phyloP scores from a whole-genome alignment of 176 grass and related monocot species.

The Tuctoria greenei region DNA sequence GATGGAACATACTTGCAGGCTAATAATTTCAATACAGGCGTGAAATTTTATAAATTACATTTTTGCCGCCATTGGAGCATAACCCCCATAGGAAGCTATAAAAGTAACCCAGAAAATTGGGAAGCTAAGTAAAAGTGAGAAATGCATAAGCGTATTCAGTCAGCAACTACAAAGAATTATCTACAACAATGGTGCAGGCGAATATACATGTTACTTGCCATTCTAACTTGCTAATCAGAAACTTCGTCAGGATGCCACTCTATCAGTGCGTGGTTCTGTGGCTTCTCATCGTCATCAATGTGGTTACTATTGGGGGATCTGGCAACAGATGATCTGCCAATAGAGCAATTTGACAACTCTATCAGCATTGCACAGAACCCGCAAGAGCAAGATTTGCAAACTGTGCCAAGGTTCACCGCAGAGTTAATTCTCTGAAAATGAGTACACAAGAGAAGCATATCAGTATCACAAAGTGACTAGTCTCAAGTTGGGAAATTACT shows the following conservation, averaged over 20 bases:
- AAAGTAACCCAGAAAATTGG: constrained; percentile 9
- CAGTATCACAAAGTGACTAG: constrained; percentile 8
- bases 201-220: constrained; percentile 21
- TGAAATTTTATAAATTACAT: constrained; percentile 20
- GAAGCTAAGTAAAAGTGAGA: background rate
- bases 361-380: constrained; percentile 55
- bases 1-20: background rate
- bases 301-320: constrained; percentile 17
- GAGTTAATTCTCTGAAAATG: constrained; percentile 33
- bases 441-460: background rate
- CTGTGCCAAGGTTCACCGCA: background rate
- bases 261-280: constrained; percentile 32
- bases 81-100: background rate
- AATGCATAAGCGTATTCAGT: constrained; percentile 9
- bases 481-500: background rate
- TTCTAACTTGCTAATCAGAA: constrained; percentile 34
- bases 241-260: constrained; percentile 48
- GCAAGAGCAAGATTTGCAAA: constrained; percentile 53
- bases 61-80: background rate
- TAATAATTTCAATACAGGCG: background rate
- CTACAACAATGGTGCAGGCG: constrained; percentile 20
- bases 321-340: constrained; percentile 21
- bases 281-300: background rate
- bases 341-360: constrained; percentile 44
- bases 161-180: constrained; percentile 36